Percentiles rank a stretch among this genome's conserved stretches.
phyloP scores from a whole-genome alignment of 2,329 filamentous ascomycete genomes.

The Exophiala oligosperma region DNA sequence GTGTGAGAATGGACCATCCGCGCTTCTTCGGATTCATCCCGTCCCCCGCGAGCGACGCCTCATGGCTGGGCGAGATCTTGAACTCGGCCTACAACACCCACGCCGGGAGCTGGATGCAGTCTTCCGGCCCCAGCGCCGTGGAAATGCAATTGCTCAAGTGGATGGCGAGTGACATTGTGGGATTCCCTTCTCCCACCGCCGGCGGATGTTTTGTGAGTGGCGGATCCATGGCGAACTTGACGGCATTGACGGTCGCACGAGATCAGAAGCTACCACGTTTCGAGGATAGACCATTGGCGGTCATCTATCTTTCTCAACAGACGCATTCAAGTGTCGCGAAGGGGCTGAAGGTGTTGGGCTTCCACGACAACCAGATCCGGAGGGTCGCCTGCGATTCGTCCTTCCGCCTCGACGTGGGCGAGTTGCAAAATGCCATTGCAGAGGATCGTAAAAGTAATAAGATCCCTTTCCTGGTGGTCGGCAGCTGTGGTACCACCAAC shows the following conservation, averaged over 20 bases:
- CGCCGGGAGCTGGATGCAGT: neutral
- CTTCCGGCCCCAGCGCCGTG: neutral
- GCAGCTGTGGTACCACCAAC: neutral
- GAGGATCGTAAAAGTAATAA: neutral
- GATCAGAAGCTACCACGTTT: slow-evolving; percentile 20
- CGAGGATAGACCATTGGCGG: neutral
- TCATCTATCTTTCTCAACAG: slow-evolving; percentile 27
- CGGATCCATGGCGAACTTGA: slow-evolving; percentile 30
- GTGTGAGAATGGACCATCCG: neutral
- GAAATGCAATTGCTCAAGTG: slow-evolving; percentile 15
- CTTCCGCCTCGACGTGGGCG: neutral
- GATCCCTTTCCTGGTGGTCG: neutral
- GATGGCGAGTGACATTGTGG: slow-evolving; percentile 15
- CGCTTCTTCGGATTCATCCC: neutral
- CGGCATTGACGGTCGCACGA: slow-evolving; percentile 25
- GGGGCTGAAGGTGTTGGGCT: slow-evolving; percentile 19
- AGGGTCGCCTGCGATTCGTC: slow-evolving; percentile 11
- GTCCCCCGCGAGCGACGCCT: neutral
- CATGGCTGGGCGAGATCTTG: neutral
- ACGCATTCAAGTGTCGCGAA: slow-evolving; percentile 25
- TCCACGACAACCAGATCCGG: slow-evolving; percentile 21
- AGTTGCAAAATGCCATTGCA: neutral
- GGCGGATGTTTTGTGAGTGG: slow-evolving; percentile 28
- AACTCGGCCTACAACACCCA: neutral
- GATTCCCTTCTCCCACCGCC: slow-evolving; percentile 14